phyloP scores from a whole-genome alignment of 257 asterid species.

The Nicotiana otophora region DNA sequence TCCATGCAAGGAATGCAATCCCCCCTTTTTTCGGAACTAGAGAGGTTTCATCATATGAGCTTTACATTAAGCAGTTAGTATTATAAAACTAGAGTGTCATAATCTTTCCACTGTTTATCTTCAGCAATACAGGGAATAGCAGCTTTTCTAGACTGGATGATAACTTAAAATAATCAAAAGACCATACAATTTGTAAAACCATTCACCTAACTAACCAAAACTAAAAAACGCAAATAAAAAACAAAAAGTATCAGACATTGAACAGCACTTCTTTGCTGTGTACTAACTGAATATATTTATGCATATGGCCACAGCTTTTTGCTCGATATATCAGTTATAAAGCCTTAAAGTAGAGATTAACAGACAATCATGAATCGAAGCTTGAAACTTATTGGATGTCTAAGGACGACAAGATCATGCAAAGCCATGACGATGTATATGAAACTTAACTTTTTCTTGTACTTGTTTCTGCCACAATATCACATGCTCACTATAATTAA shows the following conservation, averaged over 20 bases:
- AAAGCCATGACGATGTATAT: slow-evolving; percentile 2
- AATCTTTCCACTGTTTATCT: too few relatives aligned
- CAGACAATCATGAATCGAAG: slow-evolving; percentile 7
- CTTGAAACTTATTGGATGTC: background rate
- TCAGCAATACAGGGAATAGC: too few relatives aligned
- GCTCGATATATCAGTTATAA: background rate
- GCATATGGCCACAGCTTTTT: background rate
- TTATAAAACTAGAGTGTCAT: too few relatives aligned
- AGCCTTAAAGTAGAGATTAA: background rate
- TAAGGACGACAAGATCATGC: slow-evolving; percentile 17
- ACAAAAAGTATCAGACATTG: background rate
- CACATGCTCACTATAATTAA: slow-evolving; percentile 17
- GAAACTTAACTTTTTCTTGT: slow-evolving; percentile 6
- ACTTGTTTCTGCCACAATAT: slow-evolving; percentile 10
- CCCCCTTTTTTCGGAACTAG: too few relatives aligned
- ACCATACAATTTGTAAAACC: too few relatives aligned
- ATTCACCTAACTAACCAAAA: too few relatives aligned
- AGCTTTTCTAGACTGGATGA: too few relatives aligned
- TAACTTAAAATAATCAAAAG: too few relatives aligned
- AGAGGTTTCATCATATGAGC: too few relatives aligned
- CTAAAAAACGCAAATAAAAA: background rate
- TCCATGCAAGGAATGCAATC: too few relatives aligned
- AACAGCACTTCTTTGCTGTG: background rate
- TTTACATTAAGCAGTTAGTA: too few relatives aligned
- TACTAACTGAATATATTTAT: slow-evolving; percentile 1